Evolutionary conservation across 805 yeast species (phyloP).

Genomic region (Yamadazyma sp.): DNA sequence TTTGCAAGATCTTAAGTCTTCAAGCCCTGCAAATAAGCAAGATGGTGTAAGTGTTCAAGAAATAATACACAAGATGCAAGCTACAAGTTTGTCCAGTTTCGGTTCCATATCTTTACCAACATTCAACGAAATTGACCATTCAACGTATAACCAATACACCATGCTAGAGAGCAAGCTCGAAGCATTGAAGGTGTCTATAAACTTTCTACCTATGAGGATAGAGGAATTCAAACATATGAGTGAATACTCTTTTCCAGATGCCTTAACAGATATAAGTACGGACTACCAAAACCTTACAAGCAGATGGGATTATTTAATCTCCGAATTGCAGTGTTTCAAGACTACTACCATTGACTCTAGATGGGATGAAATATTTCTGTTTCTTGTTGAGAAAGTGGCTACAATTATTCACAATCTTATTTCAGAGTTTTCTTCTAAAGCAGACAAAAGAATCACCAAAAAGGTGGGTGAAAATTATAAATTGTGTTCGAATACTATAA

Average conservation of each 20-base stretch:
- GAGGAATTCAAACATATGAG: conserved; percentile 38
- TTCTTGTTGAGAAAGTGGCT: conserved; percentile 43
- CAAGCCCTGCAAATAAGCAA: conserved; percentile 19
- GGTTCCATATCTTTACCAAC: conserved; percentile 30
- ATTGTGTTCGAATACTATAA: conserved; percentile 39
- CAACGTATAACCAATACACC: conserved; percentile 42
- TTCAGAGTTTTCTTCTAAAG: conserved; percentile 9
- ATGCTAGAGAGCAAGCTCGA: conserved; percentile 41
- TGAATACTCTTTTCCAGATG: conserved; percentile 24
- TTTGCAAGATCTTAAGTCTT: conserved; percentile 18
- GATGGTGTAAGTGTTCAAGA: conserved; percentile 20
- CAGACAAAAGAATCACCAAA: conserved; percentile 22
- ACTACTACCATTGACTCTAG: conserved; percentile 49
- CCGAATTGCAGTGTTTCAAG: conserved; percentile 43
- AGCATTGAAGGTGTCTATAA: conserved; percentile 54
- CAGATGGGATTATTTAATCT: conserved; percentile 42
- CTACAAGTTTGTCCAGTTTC: conserved; percentile 20
- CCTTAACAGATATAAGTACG: conserved; percentile 29
- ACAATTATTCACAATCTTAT: conserved; percentile 10
- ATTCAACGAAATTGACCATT: conserved; percentile 28
- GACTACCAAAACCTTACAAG: conserved; percentile 41
- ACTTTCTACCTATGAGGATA: conserved; percentile 51
- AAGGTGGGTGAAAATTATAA: conserved; percentile 34
- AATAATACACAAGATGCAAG: conserved; percentile 24
- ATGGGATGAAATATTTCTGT: conserved; percentile 56